Conservation (phyloP, 2,329 filamentous ascomycete genomes). For the Colletotrichum shisoi region DNA sequence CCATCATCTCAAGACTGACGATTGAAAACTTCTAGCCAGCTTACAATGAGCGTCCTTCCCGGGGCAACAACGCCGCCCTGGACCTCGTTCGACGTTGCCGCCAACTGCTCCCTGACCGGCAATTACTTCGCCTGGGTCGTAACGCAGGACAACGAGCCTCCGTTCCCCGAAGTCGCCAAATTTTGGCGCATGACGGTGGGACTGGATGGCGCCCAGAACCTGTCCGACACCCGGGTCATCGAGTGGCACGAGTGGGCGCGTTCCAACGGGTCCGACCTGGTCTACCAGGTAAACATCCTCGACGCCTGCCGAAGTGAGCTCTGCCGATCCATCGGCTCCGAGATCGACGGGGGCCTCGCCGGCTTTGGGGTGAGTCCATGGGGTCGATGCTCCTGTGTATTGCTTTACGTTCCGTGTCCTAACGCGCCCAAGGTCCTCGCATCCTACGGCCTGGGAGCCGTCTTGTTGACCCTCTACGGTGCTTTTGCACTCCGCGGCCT, state of each 20-base stretch:
- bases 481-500: constrained; percentile 2
- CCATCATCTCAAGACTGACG: background rate
- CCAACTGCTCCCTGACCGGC: constrained; percentile 25
- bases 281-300: background rate
- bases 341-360: constrained; percentile 20
- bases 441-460: constrained; percentile 16
- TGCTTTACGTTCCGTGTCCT: background rate
- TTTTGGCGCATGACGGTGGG: constrained; percentile 29
- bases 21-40: background rate
- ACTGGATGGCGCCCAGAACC: background rate
- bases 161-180: constrained; percentile 16
- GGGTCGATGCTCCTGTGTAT: too few relatives aligned
- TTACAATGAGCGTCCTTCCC: constrained; percentile 8
- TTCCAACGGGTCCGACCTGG: constrained; percentile 4
- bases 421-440: constrained; percentile 11
- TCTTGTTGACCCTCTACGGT: constrained; percentile 26
- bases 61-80: constrained; percentile 14
- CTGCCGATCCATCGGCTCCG: constrained; percentile 23
- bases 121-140: constrained; percentile 33
- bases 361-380: constrained; percentile 13
- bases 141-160: constrained; percentile 13
- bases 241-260: constrained; percentile 37
- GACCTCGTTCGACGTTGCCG: constrained; percentile 14
- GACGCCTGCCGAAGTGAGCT: constrained; percentile 8
- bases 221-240: constrained; percentile 9